phyloP scores from a whole-genome alignment of 352 stramenopile species.

The Globisporangium emineosum region DNA sequence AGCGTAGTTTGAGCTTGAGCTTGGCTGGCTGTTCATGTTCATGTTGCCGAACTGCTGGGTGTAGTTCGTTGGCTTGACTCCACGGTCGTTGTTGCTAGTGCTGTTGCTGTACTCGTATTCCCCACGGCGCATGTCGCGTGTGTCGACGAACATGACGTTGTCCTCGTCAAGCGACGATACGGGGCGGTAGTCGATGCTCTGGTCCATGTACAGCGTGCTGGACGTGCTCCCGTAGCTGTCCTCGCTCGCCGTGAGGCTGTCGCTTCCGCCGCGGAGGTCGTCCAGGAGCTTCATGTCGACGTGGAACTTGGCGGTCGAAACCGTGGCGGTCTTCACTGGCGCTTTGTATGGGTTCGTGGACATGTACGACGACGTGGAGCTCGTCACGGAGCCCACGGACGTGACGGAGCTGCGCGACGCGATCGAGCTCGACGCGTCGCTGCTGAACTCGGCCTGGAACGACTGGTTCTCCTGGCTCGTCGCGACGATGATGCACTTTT shows the following conservation, averaged over 20 bases:
- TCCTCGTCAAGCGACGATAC: constrained; percentile 42
- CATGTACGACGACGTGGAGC: constrained; percentile 11
- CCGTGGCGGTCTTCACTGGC: too few relatives aligned
- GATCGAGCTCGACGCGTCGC: constrained; percentile 29
- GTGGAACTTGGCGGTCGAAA: constrained; percentile 19
- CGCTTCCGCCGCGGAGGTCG: constrained; percentile 17
- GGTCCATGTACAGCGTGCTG: constrained; percentile 10
- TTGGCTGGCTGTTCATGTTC: not conserved
- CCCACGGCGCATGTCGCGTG: constrained; percentile 32
- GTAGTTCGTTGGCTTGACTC: not conserved
- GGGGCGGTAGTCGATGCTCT: constrained; percentile 26
- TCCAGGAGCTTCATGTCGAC: constrained; percentile 46
- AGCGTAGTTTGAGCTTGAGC: not conserved
- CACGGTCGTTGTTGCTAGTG: not conserved
- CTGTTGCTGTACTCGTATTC: constrained; percentile 1
- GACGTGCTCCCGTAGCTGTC: constrained; percentile 33
- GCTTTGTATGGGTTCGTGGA: not conserved
- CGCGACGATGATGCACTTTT: constrained; percentile 62
- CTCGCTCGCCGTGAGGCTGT: constrained; percentile 34
- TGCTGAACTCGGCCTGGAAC: constrained; percentile 17
- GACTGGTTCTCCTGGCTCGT: constrained; percentile 34
- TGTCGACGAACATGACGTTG: constrained; percentile 35
- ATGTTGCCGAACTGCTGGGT: constrained; percentile 10
- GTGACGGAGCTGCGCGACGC: constrained; percentile 20
- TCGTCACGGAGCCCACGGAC: constrained; percentile 11